Percentiles rank a stretch among this genome's conserved stretches.
Conservation (phyloP, 306 rosid genomes). For the Castanea mollissima region DNA sequence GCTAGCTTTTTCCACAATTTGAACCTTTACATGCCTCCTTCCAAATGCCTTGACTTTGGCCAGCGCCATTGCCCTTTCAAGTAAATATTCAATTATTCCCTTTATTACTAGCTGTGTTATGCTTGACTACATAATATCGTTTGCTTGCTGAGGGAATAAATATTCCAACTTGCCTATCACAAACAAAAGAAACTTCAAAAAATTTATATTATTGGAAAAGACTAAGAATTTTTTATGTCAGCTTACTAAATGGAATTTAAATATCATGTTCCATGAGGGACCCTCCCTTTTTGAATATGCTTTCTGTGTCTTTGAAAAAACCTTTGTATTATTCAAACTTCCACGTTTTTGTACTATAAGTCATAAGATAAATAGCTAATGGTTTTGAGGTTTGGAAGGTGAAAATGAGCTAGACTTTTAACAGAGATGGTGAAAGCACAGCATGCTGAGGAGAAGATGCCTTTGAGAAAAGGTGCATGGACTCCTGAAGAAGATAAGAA, state of each 20-base stretch:
- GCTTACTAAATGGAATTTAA: neutral
- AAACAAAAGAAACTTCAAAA: neutral
- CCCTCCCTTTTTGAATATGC: neutral
- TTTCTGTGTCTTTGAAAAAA: neutral
- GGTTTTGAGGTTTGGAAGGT: neutral
- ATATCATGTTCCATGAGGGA: neutral
- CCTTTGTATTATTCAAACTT: neutral
- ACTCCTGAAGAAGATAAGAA: conserved; percentile 39
- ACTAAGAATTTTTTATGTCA: neutral
- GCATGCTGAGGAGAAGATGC: conserved; percentile 6
- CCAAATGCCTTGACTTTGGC: too few relatives aligned
- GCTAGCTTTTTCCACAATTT: too few relatives aligned
- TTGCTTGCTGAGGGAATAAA: neutral
- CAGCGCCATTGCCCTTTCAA: too few relatives aligned
- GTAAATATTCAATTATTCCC: too few relatives aligned
- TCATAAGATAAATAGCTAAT: neutral
- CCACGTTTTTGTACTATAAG: neutral
- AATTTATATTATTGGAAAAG: neutral
- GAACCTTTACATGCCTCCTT: too few relatives aligned
- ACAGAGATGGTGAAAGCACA: conserved; percentile 17
- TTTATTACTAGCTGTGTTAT: too few relatives aligned
- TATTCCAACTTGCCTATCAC: neutral
- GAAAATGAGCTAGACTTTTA: neutral
- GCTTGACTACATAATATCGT: too few relatives aligned
- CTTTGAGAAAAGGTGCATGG: conserved; percentile 33